Conservation (phyloP, 1,284 basidiomycete genomes). For the Malassezia restricta region DNA sequence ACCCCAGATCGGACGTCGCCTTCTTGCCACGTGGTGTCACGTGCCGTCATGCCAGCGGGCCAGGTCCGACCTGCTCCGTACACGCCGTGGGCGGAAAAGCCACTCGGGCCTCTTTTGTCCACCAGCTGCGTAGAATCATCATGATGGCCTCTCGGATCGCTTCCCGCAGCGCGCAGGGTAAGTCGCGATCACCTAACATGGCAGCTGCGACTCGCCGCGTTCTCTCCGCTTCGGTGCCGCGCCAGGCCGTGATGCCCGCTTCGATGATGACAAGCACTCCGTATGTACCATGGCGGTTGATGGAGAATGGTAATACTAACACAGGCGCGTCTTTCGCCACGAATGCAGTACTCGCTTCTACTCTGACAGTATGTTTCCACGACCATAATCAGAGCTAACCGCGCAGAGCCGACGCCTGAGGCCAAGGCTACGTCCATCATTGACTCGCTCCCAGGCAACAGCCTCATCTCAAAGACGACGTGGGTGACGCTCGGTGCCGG, state of each 20-base stretch:
- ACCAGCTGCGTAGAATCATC: neutral
- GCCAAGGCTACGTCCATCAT: slow-evolving; percentile 83
- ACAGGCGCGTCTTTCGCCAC: slow-evolving; percentile 5
- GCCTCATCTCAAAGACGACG: slow-evolving; percentile 82
- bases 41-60: slow-evolving; percentile 15
- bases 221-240: slow-evolving; percentile 6
- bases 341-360: slow-evolving; percentile 29
- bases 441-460: slow-evolving; percentile 79
- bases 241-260: slow-evolving; percentile 10
- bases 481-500: slow-evolving; percentile 82
- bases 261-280: neutral
- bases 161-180: slow-evolving; percentile 18
- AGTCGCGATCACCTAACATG: neutral
- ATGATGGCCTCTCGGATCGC: slow-evolving; percentile 15
- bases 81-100: neutral
- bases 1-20: neutral
- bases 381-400: neutral
- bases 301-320: neutral
- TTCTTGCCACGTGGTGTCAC: slow-evolving; percentile 13
- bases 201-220: slow-evolving; percentile 15
- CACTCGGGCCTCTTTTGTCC: slow-evolving; percentile 7
- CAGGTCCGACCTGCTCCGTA: slow-evolving; percentile 7
- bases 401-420: slow-evolving; percentile 52
- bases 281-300: neutral
- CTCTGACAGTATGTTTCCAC: slow-evolving; percentile 25